Conservation (phyloP, 345 rosid genomes). For the Geranium rotundifolium region DNA sequence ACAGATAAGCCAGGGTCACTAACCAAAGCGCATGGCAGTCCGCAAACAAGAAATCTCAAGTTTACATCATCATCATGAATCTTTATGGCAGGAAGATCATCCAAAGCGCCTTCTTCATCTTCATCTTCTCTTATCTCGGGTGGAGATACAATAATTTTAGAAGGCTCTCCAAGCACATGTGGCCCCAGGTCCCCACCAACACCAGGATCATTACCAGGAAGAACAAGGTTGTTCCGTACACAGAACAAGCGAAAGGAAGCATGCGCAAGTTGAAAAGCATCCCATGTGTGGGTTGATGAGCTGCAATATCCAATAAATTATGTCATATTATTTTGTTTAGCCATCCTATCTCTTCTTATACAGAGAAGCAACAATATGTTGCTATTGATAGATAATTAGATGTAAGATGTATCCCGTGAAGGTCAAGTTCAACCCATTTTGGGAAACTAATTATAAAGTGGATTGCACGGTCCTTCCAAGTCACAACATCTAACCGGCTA, state of each 20-base stretch:
- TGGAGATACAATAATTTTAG: conserved; percentile 20
- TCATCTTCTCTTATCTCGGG: conserved; percentile 26
- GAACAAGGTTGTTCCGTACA: conserved; percentile 11
- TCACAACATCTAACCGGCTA: too few relatives aligned
- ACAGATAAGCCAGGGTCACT: neutral
- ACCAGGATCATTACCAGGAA: conserved; percentile 13
- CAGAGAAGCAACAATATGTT: too few relatives aligned
- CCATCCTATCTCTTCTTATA: too few relatives aligned
- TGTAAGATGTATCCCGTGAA: too few relatives aligned
- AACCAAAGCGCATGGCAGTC: conserved; percentile 16
- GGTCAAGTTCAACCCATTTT: too few relatives aligned
- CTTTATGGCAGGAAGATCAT: conserved; percentile 30
- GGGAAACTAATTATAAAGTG: too few relatives aligned
- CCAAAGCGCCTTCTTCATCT: conserved; percentile 25
- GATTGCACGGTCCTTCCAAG: too few relatives aligned
- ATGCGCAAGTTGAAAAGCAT: conserved; percentile 39
- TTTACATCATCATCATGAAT: conserved; percentile 38
- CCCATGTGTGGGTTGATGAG: conserved; percentile 32
- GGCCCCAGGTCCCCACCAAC: conserved; percentile 16
- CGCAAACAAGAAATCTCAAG: conserved; percentile 38
- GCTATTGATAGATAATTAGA: too few relatives aligned
- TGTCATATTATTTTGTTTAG: neutral
- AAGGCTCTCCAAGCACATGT: conserved; percentile 27
- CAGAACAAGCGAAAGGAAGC: conserved; percentile 36
- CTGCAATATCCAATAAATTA: conserved; percentile 19